These are phyloP conservation scores for Podospora australis DNA, from an alignment of 495 filamentous ascomycete species.

Conservation along the genomic window DNA sequence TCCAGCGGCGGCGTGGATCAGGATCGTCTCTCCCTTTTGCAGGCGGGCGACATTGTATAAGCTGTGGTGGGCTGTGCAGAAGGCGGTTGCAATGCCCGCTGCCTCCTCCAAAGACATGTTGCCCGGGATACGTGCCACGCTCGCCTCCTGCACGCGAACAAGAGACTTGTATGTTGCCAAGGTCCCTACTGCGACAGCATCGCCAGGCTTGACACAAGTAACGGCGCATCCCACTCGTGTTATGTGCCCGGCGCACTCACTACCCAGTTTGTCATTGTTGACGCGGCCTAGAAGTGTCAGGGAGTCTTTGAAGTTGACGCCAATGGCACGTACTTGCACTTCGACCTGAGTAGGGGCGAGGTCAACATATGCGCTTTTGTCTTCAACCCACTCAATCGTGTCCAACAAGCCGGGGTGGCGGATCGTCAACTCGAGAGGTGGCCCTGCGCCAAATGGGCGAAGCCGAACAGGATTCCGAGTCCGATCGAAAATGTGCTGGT, in stretches of 20 bases:
- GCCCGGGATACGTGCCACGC: too few relatives aligned
- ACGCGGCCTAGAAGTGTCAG: slow-evolving; percentile 26
- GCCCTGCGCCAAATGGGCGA: too few relatives aligned
- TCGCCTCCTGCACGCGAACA: too few relatives aligned
- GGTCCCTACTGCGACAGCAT: slow-evolving; percentile 26
- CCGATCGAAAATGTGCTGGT: too few relatives aligned
- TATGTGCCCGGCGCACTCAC: slow-evolving; percentile 26
- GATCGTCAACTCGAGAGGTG: too few relatives aligned
- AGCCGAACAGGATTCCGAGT: too few relatives aligned
- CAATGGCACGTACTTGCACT: slow-evolving; percentile 29
- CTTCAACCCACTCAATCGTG: slow-evolving; percentile 25
- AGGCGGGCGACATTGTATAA: slow-evolving; percentile 25
- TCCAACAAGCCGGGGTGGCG: slow-evolving; percentile 24
- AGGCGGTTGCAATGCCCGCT: too few relatives aligned
- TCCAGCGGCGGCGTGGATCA: slow-evolving; percentile 41
- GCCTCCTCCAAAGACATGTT: too few relatives aligned
- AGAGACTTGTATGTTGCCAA: slow-evolving; percentile 13
- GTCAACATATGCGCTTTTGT: too few relatives aligned
- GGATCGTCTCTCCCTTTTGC: slow-evolving; percentile 26
- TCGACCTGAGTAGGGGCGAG: slow-evolving; percentile 33
- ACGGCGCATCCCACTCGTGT: slow-evolving; percentile 22
- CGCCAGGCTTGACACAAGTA: slow-evolving; percentile 18
- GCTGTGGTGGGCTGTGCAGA: slow-evolving; percentile 19
- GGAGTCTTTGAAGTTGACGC: slow-evolving; percentile 35
- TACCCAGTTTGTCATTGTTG: slow-evolving; percentile 11